A percentile compares a stretch with the other conserved stretches of the same genome.
These are phyloP conservation scores for Colletotrichum agaves DNA, from an alignment of 2,329 filamentous ascomycete species.

Conservation along the genomic window DNA sequence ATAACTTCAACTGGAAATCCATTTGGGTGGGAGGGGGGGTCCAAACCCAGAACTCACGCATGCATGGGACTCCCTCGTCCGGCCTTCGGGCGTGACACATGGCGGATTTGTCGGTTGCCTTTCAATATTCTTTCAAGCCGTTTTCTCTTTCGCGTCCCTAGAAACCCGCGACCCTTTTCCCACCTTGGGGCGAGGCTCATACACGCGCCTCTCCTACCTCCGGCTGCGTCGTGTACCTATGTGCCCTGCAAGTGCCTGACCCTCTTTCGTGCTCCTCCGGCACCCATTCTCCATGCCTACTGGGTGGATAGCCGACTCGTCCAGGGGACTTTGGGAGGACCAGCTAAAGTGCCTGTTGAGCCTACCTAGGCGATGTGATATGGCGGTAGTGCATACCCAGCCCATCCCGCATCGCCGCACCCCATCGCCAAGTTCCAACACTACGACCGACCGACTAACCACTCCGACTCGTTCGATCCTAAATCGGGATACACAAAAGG, in stretches of 20 bases:
- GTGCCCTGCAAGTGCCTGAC: conserved; percentile 2
- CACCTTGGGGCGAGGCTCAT: no score
- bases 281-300: not conserved
- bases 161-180: conserved; percentile 19
- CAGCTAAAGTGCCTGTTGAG: no score
- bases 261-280: not conserved
- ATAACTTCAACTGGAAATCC: not conserved
- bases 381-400: conserved; percentile 10
- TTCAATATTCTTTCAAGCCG: not conserved
- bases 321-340: not conserved
- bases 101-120: conserved; percentile 11
- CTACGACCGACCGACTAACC: conserved; percentile 7
- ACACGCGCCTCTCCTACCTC: not conserved
- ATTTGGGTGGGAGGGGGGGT: no score
- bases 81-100: conserved; percentile 23
- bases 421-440: not conserved
- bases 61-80: conserved; percentile 24
- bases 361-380: conserved; percentile 10
- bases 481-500: conserved; percentile 5
- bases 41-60: not conserved
- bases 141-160: conserved; percentile 24
- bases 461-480: conserved; percentile 17
- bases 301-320: not conserved
- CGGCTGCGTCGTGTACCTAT: no score
- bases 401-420: conserved; percentile 7